Base-by-base conservation (phyloP, 2,329 filamentous ascomycete genomes). In the Biscogniauxia marginata region DNA sequence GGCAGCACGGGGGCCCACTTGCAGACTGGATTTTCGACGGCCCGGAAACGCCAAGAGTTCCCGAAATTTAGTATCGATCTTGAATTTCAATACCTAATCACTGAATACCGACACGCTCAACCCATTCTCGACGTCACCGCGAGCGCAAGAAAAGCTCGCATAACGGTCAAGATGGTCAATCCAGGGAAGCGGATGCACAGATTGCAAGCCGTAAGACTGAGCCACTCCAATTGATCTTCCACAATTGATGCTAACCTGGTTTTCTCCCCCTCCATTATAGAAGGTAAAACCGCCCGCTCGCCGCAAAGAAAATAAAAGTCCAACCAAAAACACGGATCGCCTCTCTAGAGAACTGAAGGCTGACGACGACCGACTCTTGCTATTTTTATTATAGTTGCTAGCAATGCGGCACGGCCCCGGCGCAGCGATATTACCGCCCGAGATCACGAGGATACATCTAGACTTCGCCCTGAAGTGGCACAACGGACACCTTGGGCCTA, bases 331-430 rank as follows among this genome's bases (percentile, higher is more conserved):
- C 4, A 25, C 54, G 8, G 47, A 19, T 54, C 16, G 16, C 43
- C 11, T 48, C 52, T 18, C 30, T 46, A 11, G 24, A 46, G 45
- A 21, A 39, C 16, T 2, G 11, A 48, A 22, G 16, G n/a, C 3
- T 52, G 58, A 57, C 60, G 23, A 60, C 52, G 11, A 39, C 30
- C 20, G 46, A n/a, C 46, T 54, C 30, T 39, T 39, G 30, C 9
- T 39, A 18, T 30, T 11, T n/a, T 13, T 5, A 49, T 58, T 20
- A 18, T 63, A 72, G 70, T 55, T 72, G 25, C 50, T 72, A 44
- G 44, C 50, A 23, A 56, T 98, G 74, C 86, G 88, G 71, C 80
- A 89, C 71, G 95, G 93, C 57, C 87, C 90, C 24, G 95, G 93
- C 55, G 92, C 95, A 46, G 88, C 90, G 19, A 78, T 91, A 63